Conservation (phyloP, 2,329 filamentous ascomycete genomes). For the Diaporthe ilicicola region DNA sequence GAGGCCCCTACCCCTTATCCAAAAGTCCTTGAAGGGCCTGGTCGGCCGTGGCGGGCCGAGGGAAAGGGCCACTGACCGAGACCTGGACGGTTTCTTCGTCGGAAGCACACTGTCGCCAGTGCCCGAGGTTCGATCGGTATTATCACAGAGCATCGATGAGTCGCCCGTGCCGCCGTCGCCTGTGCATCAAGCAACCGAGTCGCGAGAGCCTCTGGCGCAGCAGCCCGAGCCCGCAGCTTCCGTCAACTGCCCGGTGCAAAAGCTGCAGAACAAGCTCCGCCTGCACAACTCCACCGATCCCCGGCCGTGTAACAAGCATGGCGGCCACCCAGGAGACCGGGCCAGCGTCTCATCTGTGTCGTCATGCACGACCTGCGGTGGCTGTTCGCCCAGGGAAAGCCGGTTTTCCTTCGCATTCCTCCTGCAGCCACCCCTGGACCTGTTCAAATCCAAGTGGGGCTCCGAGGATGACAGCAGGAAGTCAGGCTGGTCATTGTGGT, state of each 20-base stretch:
- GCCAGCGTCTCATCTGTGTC: conserved; percentile 23
- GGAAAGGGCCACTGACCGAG: not conserved
- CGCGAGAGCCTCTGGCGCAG: not conserved
- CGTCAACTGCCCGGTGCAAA: conserved; percentile 26
- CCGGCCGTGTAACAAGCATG: conserved; percentile 12
- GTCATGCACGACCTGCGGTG: conserved; percentile 13
- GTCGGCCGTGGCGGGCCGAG: not conserved
- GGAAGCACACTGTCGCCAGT: conserved; percentile 7
- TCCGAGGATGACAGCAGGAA: conserved; percentile 18
- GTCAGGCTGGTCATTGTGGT: conserved; percentile 29
- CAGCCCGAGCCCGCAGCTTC: conserved; percentile 2
- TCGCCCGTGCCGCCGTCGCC: not conserved
- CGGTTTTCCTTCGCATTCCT: conserved; percentile 26
- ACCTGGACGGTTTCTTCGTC: not conserved
- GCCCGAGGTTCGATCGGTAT: not conserved
- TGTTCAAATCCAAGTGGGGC: conserved; percentile 27
- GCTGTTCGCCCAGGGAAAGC: conserved; percentile 1
- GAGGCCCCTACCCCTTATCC: not conserved
- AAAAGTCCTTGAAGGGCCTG: not conserved
- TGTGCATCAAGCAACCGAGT: not conserved
- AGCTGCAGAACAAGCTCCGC: conserved; percentile 21
- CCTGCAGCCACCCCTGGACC: conserved; percentile 26
- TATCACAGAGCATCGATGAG: not conserved
- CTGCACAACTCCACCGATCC: conserved; percentile 29
- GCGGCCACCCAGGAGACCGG: conserved; percentile 1